Evolutionary conservation across 2,329 filamentous ascomycete species (phyloP), one percentile per base, ranked within the genome.

Genomic region (Cordyceps fumosorosea): DNA sequence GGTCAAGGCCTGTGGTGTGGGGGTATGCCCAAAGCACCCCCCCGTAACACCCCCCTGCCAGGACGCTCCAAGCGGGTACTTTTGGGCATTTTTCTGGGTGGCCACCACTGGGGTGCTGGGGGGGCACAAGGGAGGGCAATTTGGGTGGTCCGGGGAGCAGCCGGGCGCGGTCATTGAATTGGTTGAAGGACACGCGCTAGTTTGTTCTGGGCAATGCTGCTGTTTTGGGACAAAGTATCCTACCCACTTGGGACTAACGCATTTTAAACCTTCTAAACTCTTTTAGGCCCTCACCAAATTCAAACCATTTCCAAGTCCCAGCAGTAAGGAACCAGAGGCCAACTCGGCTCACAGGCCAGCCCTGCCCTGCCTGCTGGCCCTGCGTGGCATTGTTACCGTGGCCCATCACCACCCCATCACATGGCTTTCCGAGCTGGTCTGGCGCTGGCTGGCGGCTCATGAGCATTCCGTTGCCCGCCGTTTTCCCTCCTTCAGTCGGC

Each of bases 291-390:
- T 32, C 34, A 24, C 37, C 48, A 53, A 45, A 5, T 34, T 47
- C 5, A 29, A 44, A 16, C 32, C 24, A 6, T 50, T 20, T 20
- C 5, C 22, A 37, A 18, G 16, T 14, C 37, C 37, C 37, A 42
- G 16, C 11, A 42, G 37, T 29, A 29, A 29, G 29, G 29, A 29
- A 29, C 29, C 29, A 29, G 29, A 29, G 29, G 29, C 18, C 40
- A 18, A 44, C 40, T 44, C 40, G 40, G 40, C 40, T 57, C 56
- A 45, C 56, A 58, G 56, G 14, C 44, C 56, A 26, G 56, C 62
- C 56, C 60, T 62, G 62, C 51, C 20, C 61, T 64, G 52, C 51
- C 32, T 40, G 51, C 58, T 63, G 40, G 64, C 58, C 65, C 65
- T 66, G 60, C 51, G 53, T 54, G 44, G 51, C 42, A 42, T 62